Evolutionary conservation across 129 eudicot genomes (phyloP), one percentile per base, ranked within the genome.

Genomic region (Cynara cardunculus): DNA sequence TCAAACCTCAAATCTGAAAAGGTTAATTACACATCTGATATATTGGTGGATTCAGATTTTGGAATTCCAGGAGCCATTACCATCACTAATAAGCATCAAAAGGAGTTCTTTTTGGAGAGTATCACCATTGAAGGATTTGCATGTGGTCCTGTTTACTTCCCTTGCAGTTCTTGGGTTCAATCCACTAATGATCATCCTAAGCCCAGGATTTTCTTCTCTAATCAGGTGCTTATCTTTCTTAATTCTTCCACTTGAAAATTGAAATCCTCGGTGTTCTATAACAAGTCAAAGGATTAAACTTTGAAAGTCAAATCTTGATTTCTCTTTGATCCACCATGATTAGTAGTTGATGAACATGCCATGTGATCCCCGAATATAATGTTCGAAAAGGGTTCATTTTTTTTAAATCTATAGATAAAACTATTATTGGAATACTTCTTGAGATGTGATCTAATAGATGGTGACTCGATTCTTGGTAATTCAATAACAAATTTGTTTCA

Each of bases 111-210:
- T 64, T 66, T 95, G 67, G 97, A 90, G 78, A 90, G 88, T 65
- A 92, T 95, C 7, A 90, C 97, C n/a, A 80, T 95, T 78, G 99
- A 95, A 89, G 97, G 97, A 12, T 94, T 94, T 83, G 97, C 97
- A 0, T 86, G 87, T 84, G 97, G 99, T 12, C 97, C 97, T 11
- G 89, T 95, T 27, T 90, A 92, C 81, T 95, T 95, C 53, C 89
- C 97, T 82, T 95, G 99, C 80, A 90, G 90, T 71, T 95, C 99
- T 28, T 92, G 99, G 97, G 96, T 95, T 46, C 99, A 95, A 61
- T 85, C 97, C 75, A 82, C 49, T n/a, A 87, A 81, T 75, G 94
- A 92, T 83, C 90, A 85, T 81, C 94, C 94, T 61, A 75, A 80
- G 28, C 89, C 92, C 72, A 86, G 99, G 70, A 82, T 92, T 9